phyloP scores from a whole-genome alignment of 192 early-diverging fungal species.

The Dispira simplex region DNA sequence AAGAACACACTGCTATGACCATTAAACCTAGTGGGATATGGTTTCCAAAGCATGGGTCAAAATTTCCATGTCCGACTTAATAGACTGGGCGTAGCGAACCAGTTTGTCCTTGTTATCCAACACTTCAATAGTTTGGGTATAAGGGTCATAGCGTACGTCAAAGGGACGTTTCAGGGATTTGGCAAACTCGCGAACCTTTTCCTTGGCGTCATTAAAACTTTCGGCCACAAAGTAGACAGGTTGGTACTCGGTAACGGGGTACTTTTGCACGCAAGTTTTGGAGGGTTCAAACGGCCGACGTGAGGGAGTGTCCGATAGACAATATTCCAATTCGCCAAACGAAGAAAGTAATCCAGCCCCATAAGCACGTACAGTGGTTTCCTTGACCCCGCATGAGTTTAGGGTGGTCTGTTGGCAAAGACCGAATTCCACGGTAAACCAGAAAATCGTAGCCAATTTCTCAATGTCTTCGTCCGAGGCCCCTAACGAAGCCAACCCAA shows the following conservation, averaged over 20 bases:
- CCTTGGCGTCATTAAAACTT: conserved; percentile 84
- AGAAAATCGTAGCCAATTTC: conserved; percentile 78
- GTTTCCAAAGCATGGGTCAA: conserved; percentile 58
- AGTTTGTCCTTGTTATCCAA: conserved; percentile 81
- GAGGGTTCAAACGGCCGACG: conserved; percentile 73
- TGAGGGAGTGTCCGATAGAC: conserved; percentile 63
- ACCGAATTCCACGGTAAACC: conserved; percentile 95
- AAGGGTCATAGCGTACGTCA: conserved; percentile 80
- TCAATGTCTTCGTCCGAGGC: conserved; percentile 84
- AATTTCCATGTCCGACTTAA: conserved; percentile 61
- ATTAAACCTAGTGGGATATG: conserved; percentile 6
- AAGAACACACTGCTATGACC: no score
- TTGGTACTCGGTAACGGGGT: conserved; percentile 88
- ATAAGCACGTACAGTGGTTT: no score
- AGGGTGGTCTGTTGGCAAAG: conserved; percentile 39
- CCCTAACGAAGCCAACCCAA: conserved; percentile 85
- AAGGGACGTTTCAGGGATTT: conserved; percentile 65
- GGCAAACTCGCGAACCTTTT: conserved; percentile 77
- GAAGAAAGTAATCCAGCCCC: conserved; percentile 75
- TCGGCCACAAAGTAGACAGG: conserved; percentile 91
- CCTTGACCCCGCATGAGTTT: conserved; percentile 21
- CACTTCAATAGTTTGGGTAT: conserved; percentile 82
- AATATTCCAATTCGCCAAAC: conserved; percentile 92
- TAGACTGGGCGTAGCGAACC: conserved; percentile 56
- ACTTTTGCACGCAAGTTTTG: conserved; percentile 49